phyloP scores from a whole-genome alignment of 2,329 filamentous ascomycete species.

The Blumeriella jaapii region DNA sequence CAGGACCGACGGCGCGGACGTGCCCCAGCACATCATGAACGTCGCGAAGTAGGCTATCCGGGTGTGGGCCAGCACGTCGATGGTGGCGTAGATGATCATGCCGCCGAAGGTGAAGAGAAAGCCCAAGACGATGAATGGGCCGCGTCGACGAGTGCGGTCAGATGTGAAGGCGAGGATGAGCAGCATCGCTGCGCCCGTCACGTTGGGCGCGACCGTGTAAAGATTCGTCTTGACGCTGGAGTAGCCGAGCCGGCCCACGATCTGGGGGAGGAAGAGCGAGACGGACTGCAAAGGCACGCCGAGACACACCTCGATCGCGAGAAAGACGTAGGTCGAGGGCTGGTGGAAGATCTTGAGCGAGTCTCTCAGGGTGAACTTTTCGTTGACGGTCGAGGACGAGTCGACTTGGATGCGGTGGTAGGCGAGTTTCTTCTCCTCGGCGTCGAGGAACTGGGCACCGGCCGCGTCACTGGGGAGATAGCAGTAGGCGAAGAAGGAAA shows the following conservation, averaged over 20 bases:
- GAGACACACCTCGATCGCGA: conserved; percentile 46
- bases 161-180: conserved; percentile 61
- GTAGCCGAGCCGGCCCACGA: conserved; percentile 38
- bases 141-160: conserved; percentile 35
- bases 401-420: conserved; percentile 36
- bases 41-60: conserved; percentile 51
- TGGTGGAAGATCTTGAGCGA: conserved; percentile 39
- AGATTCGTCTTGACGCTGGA: conserved; percentile 55
- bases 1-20: conserved; percentile 23
- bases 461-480: conserved; percentile 28
- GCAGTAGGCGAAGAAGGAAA: conserved; percentile 27
- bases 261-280: conserved; percentile 42
- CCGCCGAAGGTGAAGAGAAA: conserved; percentile 66
- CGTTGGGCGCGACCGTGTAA: conserved; percentile 71
- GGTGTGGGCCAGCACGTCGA: conserved; percentile 41
- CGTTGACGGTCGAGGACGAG: conserved; percentile 49
- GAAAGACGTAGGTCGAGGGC: conserved; percentile 33
- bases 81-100: conserved; percentile 67
- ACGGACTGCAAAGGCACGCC: conserved; percentile 47
- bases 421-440: conserved; percentile 26
- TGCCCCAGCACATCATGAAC: conserved; percentile 53
- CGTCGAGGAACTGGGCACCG: conserved; percentile 24
- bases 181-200: conserved; percentile 61
- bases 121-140: conserved; percentile 62
- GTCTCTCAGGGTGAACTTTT: conserved; percentile 40